Base-by-base conservation (phyloP, 2,329 filamentous ascomycete species). In the Blastomyces percursus region DNA sequence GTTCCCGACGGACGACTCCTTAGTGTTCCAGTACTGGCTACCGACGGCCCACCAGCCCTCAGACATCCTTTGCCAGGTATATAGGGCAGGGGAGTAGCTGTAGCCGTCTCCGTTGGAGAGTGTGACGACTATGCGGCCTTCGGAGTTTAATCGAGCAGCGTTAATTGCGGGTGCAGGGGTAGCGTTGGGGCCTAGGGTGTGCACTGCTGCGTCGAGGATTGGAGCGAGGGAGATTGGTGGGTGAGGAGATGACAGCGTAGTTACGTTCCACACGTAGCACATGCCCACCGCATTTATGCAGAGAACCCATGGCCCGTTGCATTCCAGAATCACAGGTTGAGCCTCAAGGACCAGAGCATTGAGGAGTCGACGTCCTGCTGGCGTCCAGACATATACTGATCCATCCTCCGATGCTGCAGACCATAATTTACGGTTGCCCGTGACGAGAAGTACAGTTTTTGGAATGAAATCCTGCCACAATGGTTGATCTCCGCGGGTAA, bases 21-120 rank as follows among this genome's bases (percentile, higher is more conserved):
- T 96, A 0, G 91, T 95, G 75, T 99, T 97, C 95, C 94, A 99
- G 74, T 99, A 99, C 73, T 99, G 94, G 68, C 90, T 96, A 21
- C 92, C 92, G 0, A 97, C 91, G 0, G 93, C 93, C 91, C 94
- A 99, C 94, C 94, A 99, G 1, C 90, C 84, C 73, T 99, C 95
- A 1, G 91, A 96, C n/a, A 99, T 81, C 11, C 92, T 86, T 75
- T 97, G 93, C 94, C 94, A 99, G 8, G 86, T 84, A 74, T 86
- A 93, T 87, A 99, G 89, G 21, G 83, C 82, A 0, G 88, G 84
- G 1, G 90, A 90, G 75, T 99, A 99, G 61, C 87, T 87, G 75
- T 91, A 99, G 1, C 94, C 94, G 69, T 99, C 93, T 24, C 94
- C 94, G 69, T 96, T 97, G 30, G 88, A 94, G 64, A 99, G 81